Evolutionary conservation across 805 yeast genomes (phyloP).

Genomic region (Kodamaea nitidulidarum): DNA sequence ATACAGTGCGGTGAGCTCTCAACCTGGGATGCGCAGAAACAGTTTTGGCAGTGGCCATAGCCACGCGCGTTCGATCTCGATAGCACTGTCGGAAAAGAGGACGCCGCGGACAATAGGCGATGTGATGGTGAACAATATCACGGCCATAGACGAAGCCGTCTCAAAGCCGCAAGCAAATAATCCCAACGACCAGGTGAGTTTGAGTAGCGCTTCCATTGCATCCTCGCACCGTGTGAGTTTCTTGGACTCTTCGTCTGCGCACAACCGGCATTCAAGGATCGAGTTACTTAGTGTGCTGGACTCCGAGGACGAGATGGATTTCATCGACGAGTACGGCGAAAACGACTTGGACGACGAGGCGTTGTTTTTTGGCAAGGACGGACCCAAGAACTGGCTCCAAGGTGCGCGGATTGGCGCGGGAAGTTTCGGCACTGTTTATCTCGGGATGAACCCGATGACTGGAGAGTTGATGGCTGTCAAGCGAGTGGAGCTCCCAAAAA

Average conservation of each 20-base stretch:
- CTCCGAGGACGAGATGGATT: conserved; percentile 16
- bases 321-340: conserved; percentile 23
- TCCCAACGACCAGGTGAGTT: conserved; percentile 9
- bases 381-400: conserved; percentile 83
- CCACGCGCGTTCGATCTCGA: conserved; percentile 5
- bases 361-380: conserved; percentile 40
- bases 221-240: conserved; percentile 21
- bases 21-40: conserved; percentile 3
- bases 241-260: conserved; percentile 17
- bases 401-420: conserved; percentile 95
- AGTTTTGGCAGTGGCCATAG: conserved; percentile 7
- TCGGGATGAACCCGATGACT: conserved; percentile 86
- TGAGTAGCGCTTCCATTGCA: conserved; percentile 7
- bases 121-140: conserved; percentile 51
- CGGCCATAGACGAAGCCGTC: conserved; percentile 50
- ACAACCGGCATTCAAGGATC: conserved; percentile 41
- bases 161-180: conserved; percentile 14
- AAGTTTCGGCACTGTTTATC: conserved; percentile 86
- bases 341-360: conserved; percentile 34
- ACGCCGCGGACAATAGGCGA: conserved; percentile 56
- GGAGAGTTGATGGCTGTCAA: conserved; percentile 98
- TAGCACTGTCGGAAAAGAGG: conserved; percentile 5
- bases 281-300: conserved; percentile 42
- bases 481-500: conserved; percentile 70
- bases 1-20: not conserved